Evolutionary conservation across 352 stramenopile genomes (phyloP), one percentile per base, ranked within the genome.

Genomic region (Phytophthora syringae): DNA sequence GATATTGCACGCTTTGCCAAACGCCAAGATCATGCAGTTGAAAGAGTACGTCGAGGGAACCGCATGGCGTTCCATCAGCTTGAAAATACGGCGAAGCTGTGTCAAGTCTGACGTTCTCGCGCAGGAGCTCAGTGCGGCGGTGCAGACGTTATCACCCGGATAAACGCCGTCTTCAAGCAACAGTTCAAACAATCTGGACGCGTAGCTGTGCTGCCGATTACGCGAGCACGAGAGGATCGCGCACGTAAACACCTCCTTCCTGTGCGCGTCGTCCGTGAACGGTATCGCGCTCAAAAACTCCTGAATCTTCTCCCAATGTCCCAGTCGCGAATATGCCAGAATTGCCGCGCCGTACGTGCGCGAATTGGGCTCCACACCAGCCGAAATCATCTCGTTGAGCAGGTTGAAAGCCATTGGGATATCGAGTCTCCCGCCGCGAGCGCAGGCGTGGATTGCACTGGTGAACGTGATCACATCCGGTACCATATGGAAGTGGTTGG

Each of bases 1-100:
- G 68, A 92, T 76, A 27, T 80, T 74, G 43, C 72, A 54, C 47
- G 77, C 63, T 57, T 93, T 93, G 36, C 80, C 84, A 61, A 80
- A 92, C n/a, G 88, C 84, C 7, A 83, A 88, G 61, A 96, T 92
- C 75, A 94, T 88, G 48, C 82, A 86, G 62, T 94, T 94, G 73
- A 80, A 93, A 13, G 81, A 89, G 65, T 89, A 90, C n/a, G 85
- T 77, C 21, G 81, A 89, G 16, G 78, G 81, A 15, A 70, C 80
- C 22, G 76, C 70, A 52, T 93, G 68, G 9, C 52, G 56, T 60
- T 93, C 76, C 9, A 93, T 62, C 12, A 92, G 70, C 47, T 82
- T 76, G 55, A 86, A 90, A 25, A 93, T 88, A 42, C 79, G 70
- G 28, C 74, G 71, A 53, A 96, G 76, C 24, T 81, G 74, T 37